Evolutionary conservation across 1,284 basidiomycete species (phyloP), one percentile per base, ranked within the genome.

Genomic region (Marasmius tenuissimus): DNA sequence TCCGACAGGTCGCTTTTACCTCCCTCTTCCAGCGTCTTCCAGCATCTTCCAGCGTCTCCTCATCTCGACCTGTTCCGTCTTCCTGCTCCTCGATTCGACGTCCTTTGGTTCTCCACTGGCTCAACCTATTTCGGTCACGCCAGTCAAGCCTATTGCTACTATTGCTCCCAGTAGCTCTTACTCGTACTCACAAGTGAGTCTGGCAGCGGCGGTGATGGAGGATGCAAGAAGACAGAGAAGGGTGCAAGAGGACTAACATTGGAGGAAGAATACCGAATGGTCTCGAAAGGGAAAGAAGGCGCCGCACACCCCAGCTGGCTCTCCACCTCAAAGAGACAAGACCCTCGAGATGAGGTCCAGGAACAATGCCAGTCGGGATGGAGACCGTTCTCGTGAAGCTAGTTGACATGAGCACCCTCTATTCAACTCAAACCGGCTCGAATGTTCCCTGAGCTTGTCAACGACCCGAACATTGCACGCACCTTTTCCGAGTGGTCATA

Each of bases 131-230:
- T 37, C 62, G 1, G 47, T 63, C 20, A 57, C 63, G 11, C 58
- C 60, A 16, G 63, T 61, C 10, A 61, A 61, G 40, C 61, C 63
- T 9, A 55, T 55, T 14, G 52, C 59, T 35, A 51, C 52, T 18
- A 40, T 62, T 16, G 60, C 63, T 6, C 55, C 61, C 22, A 63
- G 58, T 35, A 61, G 42, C 34, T 57, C 62, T 42, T 56, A 58
- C n/a, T n/a, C n/a, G n/a, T n/a, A n/a, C 48, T 53, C 57, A 39
- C 53, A 49, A 50, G 42, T 60, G 58, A 45, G 54, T 45, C 20
- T 37, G 5, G 37, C 34, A 57, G 18, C 50, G 39, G 35, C 59
- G 49, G 33, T 47, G 57, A 20, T 57, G 34, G 52, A 54, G 34
- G 52, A 54, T 9, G 37, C 33, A 4, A 54, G 37, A 20, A 54